Evolutionary conservation across 106 monocot species (phyloP), one percentile per base, ranked within the genome.

Genomic region (Amphibolis antarctica): DNA sequence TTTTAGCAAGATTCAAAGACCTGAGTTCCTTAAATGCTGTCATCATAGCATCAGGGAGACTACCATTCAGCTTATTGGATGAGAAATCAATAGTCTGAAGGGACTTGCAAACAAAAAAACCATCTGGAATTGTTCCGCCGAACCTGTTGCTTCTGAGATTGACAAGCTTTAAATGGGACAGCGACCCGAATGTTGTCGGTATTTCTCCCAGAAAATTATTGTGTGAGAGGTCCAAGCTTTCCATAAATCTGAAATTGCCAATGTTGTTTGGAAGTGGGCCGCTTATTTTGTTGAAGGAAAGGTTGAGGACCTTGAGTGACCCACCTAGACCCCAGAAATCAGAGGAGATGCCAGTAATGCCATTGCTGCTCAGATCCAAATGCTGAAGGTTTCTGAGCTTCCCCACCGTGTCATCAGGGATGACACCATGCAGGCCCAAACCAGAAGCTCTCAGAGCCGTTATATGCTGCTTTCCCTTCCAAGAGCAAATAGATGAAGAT

Each of bases 271-370:
- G 79, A 46, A 88, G 82, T 17, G 75, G 55, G n/a, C 82, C 87
- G 24, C n/a, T 53, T 15, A 92, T 75, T 49, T 9, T 10, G 75
- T 88, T 92, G 57, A 45, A 53, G 11, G 92, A 88, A 42, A 88
- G 80, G 53, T 92, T 92, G 65, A 92, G 80, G 26, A 9, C 67
- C 18, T 25, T 61, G 29, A 92, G 67, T 27, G 92, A 80, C 22
- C 71, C 47, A 15, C 87, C 84, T 29, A 88, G 36, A 19, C 79
- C 87, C 92, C 92, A 87, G 29, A 92, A 66, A 53, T 88, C 92
- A 10, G 68, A 53, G 3, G 87, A 75, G 25, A 92, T 51, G 5
- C 55, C 60, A 21, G 79, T 74, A 60, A 92, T 82, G 65, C 29
- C 29, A 55, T 88, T 92, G 62, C 56, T 46, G 74, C 92, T 85